Conservation (phyloP, 305 asterid species). For the Rubia balearica region DNA sequence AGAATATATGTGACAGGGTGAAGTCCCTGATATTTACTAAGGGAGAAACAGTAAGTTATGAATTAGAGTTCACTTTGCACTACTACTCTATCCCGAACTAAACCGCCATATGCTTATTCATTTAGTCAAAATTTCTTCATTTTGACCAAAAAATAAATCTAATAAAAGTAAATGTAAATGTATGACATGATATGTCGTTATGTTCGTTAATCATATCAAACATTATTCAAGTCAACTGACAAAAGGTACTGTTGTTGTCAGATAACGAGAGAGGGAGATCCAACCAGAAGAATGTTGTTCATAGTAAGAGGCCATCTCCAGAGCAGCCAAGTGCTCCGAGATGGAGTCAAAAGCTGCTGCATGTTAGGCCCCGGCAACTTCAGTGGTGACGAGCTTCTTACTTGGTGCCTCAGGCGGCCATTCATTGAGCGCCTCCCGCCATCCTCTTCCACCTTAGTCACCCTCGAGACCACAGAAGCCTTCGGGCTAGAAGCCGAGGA, state of each 20-base stretch:
- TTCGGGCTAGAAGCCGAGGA: conserved; percentile 92
- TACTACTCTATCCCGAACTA: too few relatives aligned
- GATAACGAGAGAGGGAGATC: conserved; percentile 94
- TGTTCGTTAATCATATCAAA: too few relatives aligned
- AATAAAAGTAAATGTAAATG: too few relatives aligned
- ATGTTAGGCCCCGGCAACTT: conserved; percentile 98
- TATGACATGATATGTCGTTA: too few relatives aligned
- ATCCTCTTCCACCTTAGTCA: conserved; percentile 59
- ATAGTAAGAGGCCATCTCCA: conserved; percentile 95
- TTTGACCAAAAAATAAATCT: too few relatives aligned
- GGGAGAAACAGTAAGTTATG: conserved; percentile 72
- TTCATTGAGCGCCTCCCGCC: conserved; percentile 89
- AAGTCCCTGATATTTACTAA: conserved; percentile 88
- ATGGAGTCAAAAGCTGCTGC: conserved; percentile 81
- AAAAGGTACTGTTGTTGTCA: conserved; percentile 9
- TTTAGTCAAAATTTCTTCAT: too few relatives aligned
- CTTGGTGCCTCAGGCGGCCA: conserved; percentile 93
- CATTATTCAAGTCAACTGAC: too few relatives aligned
- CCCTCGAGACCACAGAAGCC: conserved; percentile 87
- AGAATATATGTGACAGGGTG: conserved; percentile 91
- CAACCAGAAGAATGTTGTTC: conserved; percentile 84
- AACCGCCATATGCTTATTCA: too few relatives aligned
- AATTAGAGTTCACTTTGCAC: neutral
- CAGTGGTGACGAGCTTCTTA: conserved; percentile 91
- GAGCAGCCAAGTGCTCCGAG: conserved; percentile 86